Conservation (phyloP, 345 rosid species). For the Populus deltoides region DNA sequence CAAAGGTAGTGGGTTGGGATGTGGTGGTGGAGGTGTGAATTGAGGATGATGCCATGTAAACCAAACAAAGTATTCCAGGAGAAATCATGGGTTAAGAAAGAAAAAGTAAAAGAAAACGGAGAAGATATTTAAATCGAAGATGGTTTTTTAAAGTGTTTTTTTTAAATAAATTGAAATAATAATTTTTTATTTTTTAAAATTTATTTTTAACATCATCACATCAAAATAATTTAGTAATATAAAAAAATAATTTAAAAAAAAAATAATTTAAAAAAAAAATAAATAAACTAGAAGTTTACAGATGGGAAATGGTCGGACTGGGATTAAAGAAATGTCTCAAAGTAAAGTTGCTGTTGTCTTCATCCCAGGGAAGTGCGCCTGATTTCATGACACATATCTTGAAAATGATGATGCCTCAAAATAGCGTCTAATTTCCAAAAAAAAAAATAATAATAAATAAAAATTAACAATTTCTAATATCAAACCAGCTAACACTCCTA, state of each 20-base stretch:
- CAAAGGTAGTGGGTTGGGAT: conserved; percentile 35
- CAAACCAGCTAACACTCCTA: neutral
- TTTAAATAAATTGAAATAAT: too few species aligned
- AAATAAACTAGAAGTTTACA: too few species aligned
- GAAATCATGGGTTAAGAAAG: conserved; percentile 15
- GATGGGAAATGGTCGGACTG: conserved; percentile 43
- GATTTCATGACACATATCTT: conserved; percentile 37
- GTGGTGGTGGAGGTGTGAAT: conserved; percentile 29
- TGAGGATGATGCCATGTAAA: conserved; percentile 25
- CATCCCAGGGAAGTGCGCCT: conserved; percentile 43
- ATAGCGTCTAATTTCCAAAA: neutral
- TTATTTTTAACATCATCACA: too few species aligned
- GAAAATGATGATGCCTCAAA: conserved; percentile 44
- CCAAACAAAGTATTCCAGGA: conserved; percentile 29
- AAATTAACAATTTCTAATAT: too few species aligned
- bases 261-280: too few species aligned
- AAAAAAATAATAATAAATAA: too few species aligned
- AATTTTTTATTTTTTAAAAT: too few species aligned
- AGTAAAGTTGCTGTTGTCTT: conserved; percentile 38
- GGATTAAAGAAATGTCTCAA: conserved; percentile 42
- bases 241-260: too few species aligned
- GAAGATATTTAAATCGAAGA: too few species aligned
- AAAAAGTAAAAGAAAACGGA: conserved; percentile 2
- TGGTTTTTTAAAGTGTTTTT: too few species aligned
- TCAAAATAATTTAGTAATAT: too few species aligned